A percentile compares a stretch with the other conserved stretches of the same genome.
These are phyloP conservation scores for Clonostachys chloroleuca DNA, from an alignment of 2,329 filamentous ascomycete species.

Conservation along the genomic window DNA sequence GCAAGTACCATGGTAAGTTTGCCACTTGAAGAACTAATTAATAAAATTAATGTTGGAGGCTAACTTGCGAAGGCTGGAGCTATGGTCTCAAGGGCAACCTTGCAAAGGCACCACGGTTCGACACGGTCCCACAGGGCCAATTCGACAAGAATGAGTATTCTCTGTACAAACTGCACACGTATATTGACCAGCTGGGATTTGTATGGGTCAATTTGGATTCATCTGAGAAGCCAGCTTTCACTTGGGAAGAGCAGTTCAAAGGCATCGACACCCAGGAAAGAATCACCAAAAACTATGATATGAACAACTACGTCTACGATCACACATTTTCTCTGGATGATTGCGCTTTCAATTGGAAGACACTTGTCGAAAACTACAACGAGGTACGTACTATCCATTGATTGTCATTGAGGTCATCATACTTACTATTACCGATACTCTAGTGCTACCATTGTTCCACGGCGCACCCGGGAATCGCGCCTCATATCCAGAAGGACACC, in stretches of 20 bases:
- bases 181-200: constrained; percentile 38
- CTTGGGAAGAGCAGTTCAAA: constrained; percentile 48
- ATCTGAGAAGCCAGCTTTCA: constrained; percentile 35
- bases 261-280: constrained; percentile 40
- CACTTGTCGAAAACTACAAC: constrained; percentile 56
- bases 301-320: constrained; percentile 41
- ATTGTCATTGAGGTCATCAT: not conserved
- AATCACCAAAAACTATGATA: constrained; percentile 30
- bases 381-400: constrained; percentile 20
- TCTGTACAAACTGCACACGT: constrained; percentile 39
- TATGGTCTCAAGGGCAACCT: constrained; percentile 35
- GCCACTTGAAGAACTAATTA: not conserved
- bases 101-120: constrained; percentile 36
- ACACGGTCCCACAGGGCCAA: constrained; percentile 42
- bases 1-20: constrained; percentile 4
- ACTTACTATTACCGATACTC: constrained; percentile 42
- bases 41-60: not conserved
- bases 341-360: constrained; percentile 57
- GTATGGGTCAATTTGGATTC: constrained; percentile 47
- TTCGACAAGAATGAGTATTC: constrained; percentile 36
- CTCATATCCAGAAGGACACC: constrained; percentile 40
- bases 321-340: constrained; percentile 53
- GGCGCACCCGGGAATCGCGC: constrained; percentile 50
- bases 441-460: constrained; percentile 54
- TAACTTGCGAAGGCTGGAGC: constrained; percentile 27